Percentiles rank a stretch among this genome's conserved stretches.
Conservation (phyloP, 306 rosid species). For the Fragaria nilgerrensis region DNA sequence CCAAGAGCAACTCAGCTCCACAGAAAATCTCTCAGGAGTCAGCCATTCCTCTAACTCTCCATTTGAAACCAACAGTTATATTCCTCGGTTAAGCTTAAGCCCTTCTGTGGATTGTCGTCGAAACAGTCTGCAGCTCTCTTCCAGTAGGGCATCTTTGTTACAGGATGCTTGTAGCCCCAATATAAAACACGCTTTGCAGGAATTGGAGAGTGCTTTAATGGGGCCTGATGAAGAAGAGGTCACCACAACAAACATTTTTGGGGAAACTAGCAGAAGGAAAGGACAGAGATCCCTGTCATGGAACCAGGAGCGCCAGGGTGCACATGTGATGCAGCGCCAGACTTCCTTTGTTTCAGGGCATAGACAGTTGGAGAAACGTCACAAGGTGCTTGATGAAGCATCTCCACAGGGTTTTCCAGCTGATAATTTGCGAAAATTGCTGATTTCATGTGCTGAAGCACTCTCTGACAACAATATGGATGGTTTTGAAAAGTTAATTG, state of each 20-base stretch:
- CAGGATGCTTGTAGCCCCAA: constrained; percentile 44
- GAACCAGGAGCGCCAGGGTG: constrained; percentile 43
- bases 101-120: constrained; percentile 36
- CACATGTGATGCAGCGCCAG: constrained; percentile 41
- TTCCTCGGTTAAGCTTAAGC: constrained; percentile 31
- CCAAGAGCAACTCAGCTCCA: constrained; percentile 61
- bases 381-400: constrained; percentile 53
- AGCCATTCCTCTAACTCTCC: constrained; percentile 53
- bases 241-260: constrained; percentile 38
- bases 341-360: constrained; percentile 34
- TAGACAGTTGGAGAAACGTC: constrained; percentile 58
- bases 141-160: constrained; percentile 30
- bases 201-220: constrained; percentile 83
- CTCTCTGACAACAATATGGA: constrained; percentile 47
- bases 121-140: constrained; percentile 39
- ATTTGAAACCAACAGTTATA: constrained; percentile 45
- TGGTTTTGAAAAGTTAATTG: constrained; percentile 54
- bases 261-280: constrained; percentile 34
- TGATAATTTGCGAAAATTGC: constrained; percentile 59
- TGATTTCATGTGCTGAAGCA: constrained; percentile 79
- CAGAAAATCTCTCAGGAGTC: constrained; percentile 55
- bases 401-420: constrained; percentile 41
- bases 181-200: constrained; percentile 51
- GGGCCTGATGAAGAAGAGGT: constrained; percentile 63
- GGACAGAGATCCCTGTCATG: constrained; percentile 44